Base-by-base conservation (phyloP, 2,329 filamentous ascomycete species). In the Fusarium lyarnte region DNA sequence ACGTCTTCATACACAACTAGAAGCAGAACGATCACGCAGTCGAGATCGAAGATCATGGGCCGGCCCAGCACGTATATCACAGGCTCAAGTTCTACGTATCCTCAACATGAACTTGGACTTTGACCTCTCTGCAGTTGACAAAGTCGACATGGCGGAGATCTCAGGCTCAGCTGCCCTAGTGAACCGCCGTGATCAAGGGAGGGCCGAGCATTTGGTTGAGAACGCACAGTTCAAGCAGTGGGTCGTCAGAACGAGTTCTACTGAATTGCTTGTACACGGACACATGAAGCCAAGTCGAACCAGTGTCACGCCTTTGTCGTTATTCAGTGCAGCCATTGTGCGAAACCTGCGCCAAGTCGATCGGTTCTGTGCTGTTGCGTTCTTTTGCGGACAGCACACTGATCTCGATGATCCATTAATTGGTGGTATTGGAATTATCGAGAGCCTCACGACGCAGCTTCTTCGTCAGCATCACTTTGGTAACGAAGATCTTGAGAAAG, bases 1-100 rank as follows among this genome's bases (percentile, higher is more conserved):
- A 4, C 39, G 8, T 0, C 39, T 57, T 0, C 23, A 19, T 1
- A 35, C 39, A 0, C 27, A 46, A 0, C 39, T 57, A 0, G 21
- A 46, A 19, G n/a, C 31, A 3, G 39, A 57, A 5, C 23, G 39
- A 12, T 57, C 53, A 2, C 53, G 31, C 2, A 57, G 39, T 2
- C 39, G 39, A 16, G 38, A 36, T 4, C 19, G 31, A 13, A 21
- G 53, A 11, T 19, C 53, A 17, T 25, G 6, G n/a, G 13, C 17
- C 1, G 39, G 38, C 0, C 39, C 53, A n/a, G 12, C 53, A n/a
- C 39, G 12, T 8, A 1, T 46, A 36, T 19, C 53, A 4, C 39
- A 57, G 27, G 6, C 19, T n/a, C 53, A 36, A 0, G 23, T 57
- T 9, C 10, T 36, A 1, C 29, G 10, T 0, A 29, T 36, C 2